Percentiles rank a stretch among this genome's conserved stretches.
Conservation (phyloP, 495 filamentous ascomycete genomes). For the Podospora sp. region DNA sequence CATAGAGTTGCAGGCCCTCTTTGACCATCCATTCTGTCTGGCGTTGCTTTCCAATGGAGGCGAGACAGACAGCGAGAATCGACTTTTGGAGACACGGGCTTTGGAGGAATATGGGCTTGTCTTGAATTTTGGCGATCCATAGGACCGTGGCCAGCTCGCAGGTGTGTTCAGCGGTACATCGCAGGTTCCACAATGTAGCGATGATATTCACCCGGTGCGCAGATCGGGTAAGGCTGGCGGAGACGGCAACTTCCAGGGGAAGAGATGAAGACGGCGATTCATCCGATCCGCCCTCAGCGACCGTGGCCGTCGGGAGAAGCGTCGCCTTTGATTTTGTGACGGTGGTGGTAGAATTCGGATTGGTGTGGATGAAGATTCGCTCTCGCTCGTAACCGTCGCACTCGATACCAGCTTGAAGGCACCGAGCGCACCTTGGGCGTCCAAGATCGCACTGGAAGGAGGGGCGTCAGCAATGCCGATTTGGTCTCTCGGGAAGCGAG, state of each 20-base stretch:
- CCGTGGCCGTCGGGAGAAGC: background rate
- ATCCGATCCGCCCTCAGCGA: background rate
- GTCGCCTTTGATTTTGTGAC: background rate
- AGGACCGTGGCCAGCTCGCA: background rate
- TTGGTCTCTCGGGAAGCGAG: background rate
- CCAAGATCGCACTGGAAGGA: slow-evolving; percentile 17
- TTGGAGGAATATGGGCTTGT: slow-evolving; percentile 3
- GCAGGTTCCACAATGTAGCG: background rate
- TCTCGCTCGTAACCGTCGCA: slow-evolving; percentile 25
- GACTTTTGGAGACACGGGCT: background rate
- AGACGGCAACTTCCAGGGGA: background rate
- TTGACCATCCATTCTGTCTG: background rate
- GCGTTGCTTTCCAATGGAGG: background rate
- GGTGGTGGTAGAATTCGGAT: background rate
- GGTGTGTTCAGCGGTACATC: background rate
- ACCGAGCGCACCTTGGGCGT: slow-evolving; percentile 21
- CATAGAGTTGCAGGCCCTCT: background rate
- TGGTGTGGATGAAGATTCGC: slow-evolving; percentile 22
- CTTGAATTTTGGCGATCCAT: background rate
- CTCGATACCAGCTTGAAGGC: slow-evolving; percentile 13
- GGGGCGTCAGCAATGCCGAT: background rate
- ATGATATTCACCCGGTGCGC: background rate
- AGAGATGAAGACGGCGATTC: background rate
- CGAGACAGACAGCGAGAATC: background rate
- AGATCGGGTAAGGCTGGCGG: background rate